phyloP scores from a whole-genome alignment of 2,329 filamentous ascomycete species.

The Tolypocladium tropicale region DNA sequence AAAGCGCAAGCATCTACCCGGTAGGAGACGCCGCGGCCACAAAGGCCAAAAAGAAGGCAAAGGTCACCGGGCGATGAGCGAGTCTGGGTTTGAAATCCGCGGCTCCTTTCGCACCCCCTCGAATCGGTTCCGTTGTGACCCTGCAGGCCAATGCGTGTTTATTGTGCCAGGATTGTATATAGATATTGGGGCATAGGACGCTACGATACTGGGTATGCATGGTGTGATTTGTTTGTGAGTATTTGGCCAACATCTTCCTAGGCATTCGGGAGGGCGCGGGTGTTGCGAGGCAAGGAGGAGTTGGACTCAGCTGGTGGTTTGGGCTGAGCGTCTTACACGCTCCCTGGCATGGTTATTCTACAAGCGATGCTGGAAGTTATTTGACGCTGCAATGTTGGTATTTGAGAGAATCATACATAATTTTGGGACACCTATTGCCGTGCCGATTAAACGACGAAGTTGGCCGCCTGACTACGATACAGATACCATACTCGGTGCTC shows the following conservation, averaged over 20 bases:
- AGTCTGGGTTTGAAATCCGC: background rate
- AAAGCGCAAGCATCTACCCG: slow-evolving; percentile 41
- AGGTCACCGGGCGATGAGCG: slow-evolving; percentile 11
- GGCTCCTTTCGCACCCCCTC: background rate
- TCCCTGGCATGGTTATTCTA: background rate
- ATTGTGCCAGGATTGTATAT: slow-evolving; percentile 1
- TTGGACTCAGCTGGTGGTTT: background rate
- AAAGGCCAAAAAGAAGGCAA: slow-evolving; percentile 19
- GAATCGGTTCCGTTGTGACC: no score
- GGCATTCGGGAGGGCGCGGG: background rate
- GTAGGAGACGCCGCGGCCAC: slow-evolving; percentile 16
- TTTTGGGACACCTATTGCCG: background rate
- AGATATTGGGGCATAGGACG: background rate
- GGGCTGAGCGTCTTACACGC: background rate
- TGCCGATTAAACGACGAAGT: background rate
- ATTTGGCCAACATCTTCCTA: background rate
- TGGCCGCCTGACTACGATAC: background rate
- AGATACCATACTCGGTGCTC: no score
- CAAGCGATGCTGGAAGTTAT: background rate
- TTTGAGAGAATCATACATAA: background rate
- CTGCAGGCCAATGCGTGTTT: background rate
- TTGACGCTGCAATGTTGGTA: no score
- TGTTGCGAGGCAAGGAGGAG: background rate
- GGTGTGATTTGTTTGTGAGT: background rate
- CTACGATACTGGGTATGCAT: background rate